Base-by-base conservation (phyloP, 768 basidiomycete genomes). In the Rickenella mellea region DNA sequence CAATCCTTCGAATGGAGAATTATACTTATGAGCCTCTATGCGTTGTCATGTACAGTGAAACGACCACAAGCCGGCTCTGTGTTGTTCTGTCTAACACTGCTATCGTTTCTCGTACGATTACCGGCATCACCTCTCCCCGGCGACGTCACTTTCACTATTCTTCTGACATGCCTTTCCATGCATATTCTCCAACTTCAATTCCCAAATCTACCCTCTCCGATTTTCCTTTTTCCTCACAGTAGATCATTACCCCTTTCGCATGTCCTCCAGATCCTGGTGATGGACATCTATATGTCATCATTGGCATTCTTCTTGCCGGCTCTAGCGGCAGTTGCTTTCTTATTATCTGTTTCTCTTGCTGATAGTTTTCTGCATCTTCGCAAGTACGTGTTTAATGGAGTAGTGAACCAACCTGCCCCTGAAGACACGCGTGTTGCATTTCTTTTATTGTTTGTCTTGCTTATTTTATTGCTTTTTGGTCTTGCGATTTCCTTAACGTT, bases 271-370 rank as follows among this genome's bases (percentile, higher is more conserved):
- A 57, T 60, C 40, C 63, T 65, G 12, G 44, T 74, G n/a, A 53
- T 54, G 2, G 55, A 56, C 25, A 56, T 68, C 14, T 50, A 70
- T 32, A 43, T 59, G 14, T 73, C 74, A 0, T 52, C 67, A 4
- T 30, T 67, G 3, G 32, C 66, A 6, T 73, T 74, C 50, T 76
- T 76, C 54, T 48, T 73, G 17, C 77, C 76, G 0, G 59, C 66
- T 2, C 49, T 71, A n/a, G 35, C 76, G 14, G 37, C 74, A 3
- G 56, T 68, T 7, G 51, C 62, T 14, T 64, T 62, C 47, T 59
- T 75, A 27, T 50, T 79, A 20, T 77, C 74, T 2, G 50, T 64
- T 17, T 72, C 78, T 0, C 54, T 80, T 17, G 55, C 55, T 9
- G 70, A 74, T 42, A 57, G 56, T 1, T 61, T 66, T 39, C 46